Evolutionary conservation across 2,329 filamentous ascomycete species (phyloP).

Genomic region (Neurospora crassa): DNA sequence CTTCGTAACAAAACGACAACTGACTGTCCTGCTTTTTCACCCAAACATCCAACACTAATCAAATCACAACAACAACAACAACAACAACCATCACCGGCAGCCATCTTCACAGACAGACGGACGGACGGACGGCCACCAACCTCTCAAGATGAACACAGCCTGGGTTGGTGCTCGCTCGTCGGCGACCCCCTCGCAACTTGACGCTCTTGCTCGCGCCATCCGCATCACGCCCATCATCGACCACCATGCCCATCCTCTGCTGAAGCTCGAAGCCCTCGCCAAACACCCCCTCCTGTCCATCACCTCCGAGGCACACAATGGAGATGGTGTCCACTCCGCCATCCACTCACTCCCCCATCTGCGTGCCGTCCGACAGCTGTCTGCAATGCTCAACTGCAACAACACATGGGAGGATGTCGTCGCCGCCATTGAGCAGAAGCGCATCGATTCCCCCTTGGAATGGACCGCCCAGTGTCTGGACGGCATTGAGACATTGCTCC

Average conservation of each 20-base stretch:
- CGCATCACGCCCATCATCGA: slow-evolving; percentile 57
- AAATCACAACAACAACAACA: too few species aligned
- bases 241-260: slow-evolving; percentile 62
- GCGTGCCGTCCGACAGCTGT: slow-evolving; percentile 59
- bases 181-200: slow-evolving; percentile 20
- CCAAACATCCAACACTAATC: neutral
- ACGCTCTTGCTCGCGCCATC: slow-evolving; percentile 31
- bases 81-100: neutral
- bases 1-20: neutral
- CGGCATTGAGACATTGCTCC: slow-evolving; percentile 63
- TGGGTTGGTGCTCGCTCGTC: slow-evolving; percentile 18
- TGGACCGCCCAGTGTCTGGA: slow-evolving; percentile 57
- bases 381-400: slow-evolving; percentile 52
- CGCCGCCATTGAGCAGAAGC: slow-evolving; percentile 32
- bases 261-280: slow-evolving; percentile 39
- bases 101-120: neutral
- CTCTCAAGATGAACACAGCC: slow-evolving; percentile 13
- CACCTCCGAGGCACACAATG: slow-evolving; percentile 60
- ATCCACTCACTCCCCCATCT: slow-evolving; percentile 57
- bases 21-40: neutral
- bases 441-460: slow-evolving; percentile 36
- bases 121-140: neutral
- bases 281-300: slow-evolving; percentile 48
- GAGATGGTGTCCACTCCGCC: slow-evolving; percentile 54
- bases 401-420: slow-evolving; percentile 50